phyloP scores from a whole-genome alignment of 2,329 filamentous ascomycete genomes.

The Alternaria sp. region DNA sequence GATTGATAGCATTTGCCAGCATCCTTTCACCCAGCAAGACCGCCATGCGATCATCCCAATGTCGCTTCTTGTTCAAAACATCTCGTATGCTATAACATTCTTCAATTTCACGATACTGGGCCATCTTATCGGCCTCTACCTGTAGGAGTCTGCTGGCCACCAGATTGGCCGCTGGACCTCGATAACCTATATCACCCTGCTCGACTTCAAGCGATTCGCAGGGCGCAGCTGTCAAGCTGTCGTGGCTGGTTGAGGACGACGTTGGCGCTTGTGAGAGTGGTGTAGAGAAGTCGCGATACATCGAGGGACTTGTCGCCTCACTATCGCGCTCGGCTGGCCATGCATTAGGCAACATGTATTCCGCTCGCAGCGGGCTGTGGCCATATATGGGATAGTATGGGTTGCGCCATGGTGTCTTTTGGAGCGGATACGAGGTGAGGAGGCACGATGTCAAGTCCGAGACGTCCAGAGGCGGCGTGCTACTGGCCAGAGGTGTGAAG shows the following conservation, averaged over 20 bases:
- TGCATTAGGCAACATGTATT: background rate
- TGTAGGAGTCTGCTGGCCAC: background rate
- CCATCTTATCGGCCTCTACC: background rate
- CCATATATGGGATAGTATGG: background rate
- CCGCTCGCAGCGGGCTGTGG: background rate
- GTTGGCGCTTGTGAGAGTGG: background rate
- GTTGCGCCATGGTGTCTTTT: background rate
- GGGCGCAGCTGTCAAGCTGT: background rate
- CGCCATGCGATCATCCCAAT: background rate
- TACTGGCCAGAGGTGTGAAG: background rate
- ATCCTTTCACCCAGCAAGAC: background rate
- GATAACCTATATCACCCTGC: background rate
- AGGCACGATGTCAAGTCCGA: background rate
- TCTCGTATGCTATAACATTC: background rate
- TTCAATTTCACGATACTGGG: background rate
- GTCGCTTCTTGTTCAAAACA: background rate
- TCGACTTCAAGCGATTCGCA: background rate
- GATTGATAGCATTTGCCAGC: background rate
- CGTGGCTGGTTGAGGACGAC: background rate
- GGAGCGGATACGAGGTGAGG: background rate
- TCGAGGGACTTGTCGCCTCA: background rate
- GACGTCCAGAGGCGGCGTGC: background rate
- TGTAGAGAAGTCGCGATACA: background rate
- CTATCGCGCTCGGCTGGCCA: background rate
- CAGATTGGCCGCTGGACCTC: background rate